phyloP scores from a whole-genome alignment of 768 basidiomycete genomes.

The Pholiota microspora region DNA sequence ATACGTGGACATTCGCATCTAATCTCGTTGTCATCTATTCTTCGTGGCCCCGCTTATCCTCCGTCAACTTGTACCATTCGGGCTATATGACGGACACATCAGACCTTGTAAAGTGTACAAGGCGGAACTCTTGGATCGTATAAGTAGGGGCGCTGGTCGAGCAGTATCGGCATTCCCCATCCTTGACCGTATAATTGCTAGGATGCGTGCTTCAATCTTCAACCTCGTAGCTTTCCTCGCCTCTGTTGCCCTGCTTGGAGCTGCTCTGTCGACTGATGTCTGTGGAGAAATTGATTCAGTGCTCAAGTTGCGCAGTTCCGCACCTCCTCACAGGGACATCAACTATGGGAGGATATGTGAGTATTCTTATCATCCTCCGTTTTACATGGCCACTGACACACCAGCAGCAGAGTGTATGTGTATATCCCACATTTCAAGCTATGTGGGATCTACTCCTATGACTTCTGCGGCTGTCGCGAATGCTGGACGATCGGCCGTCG shows the following conservation, averaged over 20 bases:
- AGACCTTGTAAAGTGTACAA: background rate
- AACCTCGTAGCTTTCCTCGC: conserved; percentile 5
- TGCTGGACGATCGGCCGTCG: conserved; percentile 29
- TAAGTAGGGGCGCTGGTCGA: background rate
- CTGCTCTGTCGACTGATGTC: conserved; percentile 24
- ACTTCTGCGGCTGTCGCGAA: conserved; percentile 26
- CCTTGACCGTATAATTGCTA: too few relatives aligned
- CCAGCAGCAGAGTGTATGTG: conserved; percentile 42
- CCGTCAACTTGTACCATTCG: background rate
- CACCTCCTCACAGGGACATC: conserved; percentile 19
- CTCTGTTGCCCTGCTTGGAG: conserved; percentile 5
- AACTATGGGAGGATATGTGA: conserved; percentile 30
- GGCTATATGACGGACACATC: background rate
- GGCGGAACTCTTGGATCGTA: background rate
- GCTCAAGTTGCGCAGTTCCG: conserved; percentile 26
- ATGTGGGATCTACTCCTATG: conserved; percentile 31
- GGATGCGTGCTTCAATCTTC: conserved; percentile 8
- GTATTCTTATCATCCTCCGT: conserved; percentile 4
- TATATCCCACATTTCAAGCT: conserved; percentile 33
- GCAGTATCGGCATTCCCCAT: too few relatives aligned
- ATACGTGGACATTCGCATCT: background rate
- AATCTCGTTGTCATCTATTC: background rate
- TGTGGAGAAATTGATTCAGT: conserved; percentile 36
- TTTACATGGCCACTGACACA: background rate
- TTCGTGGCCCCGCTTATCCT: background rate